Base-by-base conservation (phyloP, 306 rosid species). In the Hippophae gyantsensis region DNA sequence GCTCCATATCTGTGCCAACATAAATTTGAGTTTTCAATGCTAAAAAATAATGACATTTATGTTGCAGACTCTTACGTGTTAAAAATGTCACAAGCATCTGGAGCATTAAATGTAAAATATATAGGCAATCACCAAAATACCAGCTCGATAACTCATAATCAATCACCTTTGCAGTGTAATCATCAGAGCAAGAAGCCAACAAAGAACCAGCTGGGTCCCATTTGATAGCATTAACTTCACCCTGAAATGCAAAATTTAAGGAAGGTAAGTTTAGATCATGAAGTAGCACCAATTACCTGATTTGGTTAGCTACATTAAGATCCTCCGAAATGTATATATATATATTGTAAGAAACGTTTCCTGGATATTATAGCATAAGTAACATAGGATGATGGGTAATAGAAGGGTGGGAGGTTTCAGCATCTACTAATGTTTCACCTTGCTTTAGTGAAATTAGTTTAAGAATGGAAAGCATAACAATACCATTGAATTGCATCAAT, bases 121-220 rank as follows among this genome's bases (percentile, higher is more conserved):
- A 32, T 32, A 32, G 38, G 38, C 38, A 32, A 32, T 32, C 38
- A 3, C 38, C 38, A 27, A 27, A 27, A 27, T 2, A 27, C 38
- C 2, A 27, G 0, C 18, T 18, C 18, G 18, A 58, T 54, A 59
- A 58, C 47, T 61, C 48, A 13, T 7, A 42, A 53, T 46, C 50
- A 49, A 57, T 72, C 67, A 81, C 89, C 75, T 80, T 83, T 40
- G 86, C 86, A 26, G 89, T 83, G 60, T 51, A 72, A 72, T 83
- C 89, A 32, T 83, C 86, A 0, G 89, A 83, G 74, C 89, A 83
- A 40, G 89, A 83, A 59, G 89, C 89, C 86, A 83, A 72, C 41
- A 83, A 64, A 40, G 69, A 60, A 52, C 89, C 89, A 6, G 83
- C 72, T 26, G 89, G 89, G 74, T 83, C 89, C 89, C 89, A 80